Conservation (phyloP, 2,329 filamentous ascomycete genomes). For the Colletotrichum lupini region DNA sequence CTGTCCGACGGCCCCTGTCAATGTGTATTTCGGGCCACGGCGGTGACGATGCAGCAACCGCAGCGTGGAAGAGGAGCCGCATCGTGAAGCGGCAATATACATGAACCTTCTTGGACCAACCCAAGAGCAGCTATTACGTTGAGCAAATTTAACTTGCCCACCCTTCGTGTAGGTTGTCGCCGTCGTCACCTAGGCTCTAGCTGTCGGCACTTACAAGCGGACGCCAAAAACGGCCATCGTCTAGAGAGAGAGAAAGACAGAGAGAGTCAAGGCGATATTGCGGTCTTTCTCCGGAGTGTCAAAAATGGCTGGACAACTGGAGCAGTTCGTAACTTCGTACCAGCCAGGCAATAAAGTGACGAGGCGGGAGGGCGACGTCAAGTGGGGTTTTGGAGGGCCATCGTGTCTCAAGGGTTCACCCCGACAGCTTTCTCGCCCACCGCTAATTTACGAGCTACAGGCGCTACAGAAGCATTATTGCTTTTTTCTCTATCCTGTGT, state of each 20-base stretch:
- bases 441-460: slow-evolving; percentile 25
- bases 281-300: slow-evolving; percentile 18
- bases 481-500: background rate
- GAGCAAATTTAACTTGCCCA: background rate
- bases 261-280: background rate
- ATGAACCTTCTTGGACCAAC: background rate
- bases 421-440: slow-evolving; percentile 17
- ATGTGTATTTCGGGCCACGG: slow-evolving; percentile 8
- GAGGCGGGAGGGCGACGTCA: slow-evolving; percentile 15
- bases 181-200: background rate
- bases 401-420: slow-evolving; percentile 20
- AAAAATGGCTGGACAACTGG: slow-evolving; percentile 9
- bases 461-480: slow-evolving; percentile 14
- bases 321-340: slow-evolving; percentile 1
- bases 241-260: background rate
- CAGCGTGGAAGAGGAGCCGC: background rate
- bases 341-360: background rate
- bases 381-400: slow-evolving; percentile 23
- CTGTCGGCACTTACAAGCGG: background rate
- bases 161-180: background rate
- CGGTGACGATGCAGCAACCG: slow-evolving; percentile 25
- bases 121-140: slow-evolving; percentile 20
- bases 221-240: background rate
- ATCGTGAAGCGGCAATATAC: background rate
- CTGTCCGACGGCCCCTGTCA: slow-evolving; percentile 19